Percentiles rank a stretch among this genome's conserved stretches.
These are phyloP conservation scores for Apiotrichum sp. DNA, from an alignment of 1,284 basidiomycete genomes.

Conservation along the genomic window DNA sequence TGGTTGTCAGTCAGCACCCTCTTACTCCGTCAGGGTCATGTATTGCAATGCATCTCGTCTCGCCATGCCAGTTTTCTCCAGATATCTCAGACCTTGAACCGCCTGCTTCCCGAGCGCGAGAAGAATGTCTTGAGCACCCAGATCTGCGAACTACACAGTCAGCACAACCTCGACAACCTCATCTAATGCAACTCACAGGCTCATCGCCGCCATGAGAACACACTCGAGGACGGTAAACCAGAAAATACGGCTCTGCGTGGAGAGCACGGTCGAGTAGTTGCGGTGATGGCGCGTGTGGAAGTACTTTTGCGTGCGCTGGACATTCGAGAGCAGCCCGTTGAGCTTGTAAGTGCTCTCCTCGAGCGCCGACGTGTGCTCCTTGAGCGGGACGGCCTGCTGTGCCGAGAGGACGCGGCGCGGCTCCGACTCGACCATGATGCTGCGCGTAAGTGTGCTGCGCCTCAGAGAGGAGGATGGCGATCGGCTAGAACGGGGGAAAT, in stretches of 20 bases:
- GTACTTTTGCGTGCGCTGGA: constrained; percentile 86
- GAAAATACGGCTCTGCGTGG: constrained; percentile 57
- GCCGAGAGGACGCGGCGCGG: constrained; percentile 74
- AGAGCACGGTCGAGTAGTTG: constrained; percentile 37
- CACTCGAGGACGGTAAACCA: constrained; percentile 82
- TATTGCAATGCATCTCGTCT: constrained; percentile 5
- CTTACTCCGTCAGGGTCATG: neutral
- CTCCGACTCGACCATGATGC: constrained; percentile 92
- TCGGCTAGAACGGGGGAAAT: neutral
- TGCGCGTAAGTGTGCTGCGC: constrained; percentile 9
- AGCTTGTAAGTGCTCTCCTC: constrained; percentile 91
- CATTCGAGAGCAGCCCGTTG: constrained; percentile 72
- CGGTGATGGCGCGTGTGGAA: constrained; percentile 43
- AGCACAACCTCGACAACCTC: neutral
- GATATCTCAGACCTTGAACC: constrained; percentile 20
- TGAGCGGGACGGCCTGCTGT: constrained; percentile 56
- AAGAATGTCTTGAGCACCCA: constrained; percentile 91
- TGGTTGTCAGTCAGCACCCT: too few species aligned
- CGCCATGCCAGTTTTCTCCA: neutral
- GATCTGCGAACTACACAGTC: constrained; percentile 62
- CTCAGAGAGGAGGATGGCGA: too few species aligned
- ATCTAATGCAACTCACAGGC: constrained; percentile 43
- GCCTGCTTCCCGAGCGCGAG: constrained; percentile 62
- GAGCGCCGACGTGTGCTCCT: constrained; percentile 80
- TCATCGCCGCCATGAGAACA: constrained; percentile 70